Base-by-base conservation (phyloP, 768 basidiomycete species). In the Xerocomellus dryophilus region DNA sequence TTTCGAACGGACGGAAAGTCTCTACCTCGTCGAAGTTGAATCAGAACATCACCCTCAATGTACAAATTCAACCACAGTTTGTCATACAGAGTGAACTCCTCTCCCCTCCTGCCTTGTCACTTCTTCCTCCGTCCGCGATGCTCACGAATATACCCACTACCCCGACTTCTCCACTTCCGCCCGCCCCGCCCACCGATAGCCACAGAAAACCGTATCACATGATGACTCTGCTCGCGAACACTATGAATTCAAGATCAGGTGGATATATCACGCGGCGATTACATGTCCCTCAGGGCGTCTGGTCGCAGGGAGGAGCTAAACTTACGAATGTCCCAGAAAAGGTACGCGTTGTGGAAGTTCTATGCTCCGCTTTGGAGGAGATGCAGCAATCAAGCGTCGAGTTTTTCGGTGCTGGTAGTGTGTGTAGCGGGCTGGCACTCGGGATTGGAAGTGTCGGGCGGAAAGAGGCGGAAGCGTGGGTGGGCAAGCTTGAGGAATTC, bases 301-400 rank as follows among this genome's bases (percentile, higher is more conserved):
- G 93, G 93, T 88, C 90, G 41, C 89, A 92, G 66, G 88, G 88
- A 27, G 92, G 93, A 39, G 90, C 88, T 29, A 94, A 93, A 68
- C 79, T 97, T 45, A 74, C 76, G 34, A 93, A 90, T 64, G 65
- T 93, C 32, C 80, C 84, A 46, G 91, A 94, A 62, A 95, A 97
- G 72, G 83, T 93, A 40, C 84, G 89, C 36, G 88, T 91, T 50
- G 84, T 96, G 38, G 85, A 86, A 53, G 83, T 92, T 47, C 74
- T 96, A 21, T 83, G 82, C 59, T 81, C 82, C 27, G 90, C 90
- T 27, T 75, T 95, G 59, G 88, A 93, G 58, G 88, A 93, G 48
- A 76, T 95, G 46, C 83, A 88, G 56, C 75, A 71, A 54, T 80
- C 79, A 56, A 92, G 89, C 57, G 80, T 79, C 29, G 86, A 89